Evolutionary conservation across 805 yeast species (phyloP).

Genomic region (Barnettozyma wickerhamii): DNA sequence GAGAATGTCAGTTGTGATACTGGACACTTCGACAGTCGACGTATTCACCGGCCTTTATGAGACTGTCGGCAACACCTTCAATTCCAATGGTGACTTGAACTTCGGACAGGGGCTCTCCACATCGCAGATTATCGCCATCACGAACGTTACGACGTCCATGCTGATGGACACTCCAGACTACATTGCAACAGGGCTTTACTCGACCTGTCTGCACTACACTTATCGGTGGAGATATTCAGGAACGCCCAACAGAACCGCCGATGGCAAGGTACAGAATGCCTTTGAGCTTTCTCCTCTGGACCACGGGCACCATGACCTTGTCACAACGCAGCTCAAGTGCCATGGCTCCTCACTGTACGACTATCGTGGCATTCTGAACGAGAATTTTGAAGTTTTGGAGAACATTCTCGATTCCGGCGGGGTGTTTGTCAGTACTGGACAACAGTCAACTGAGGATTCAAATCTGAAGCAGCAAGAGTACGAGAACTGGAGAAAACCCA

Average conservation of each 20-base stretch:
- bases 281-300: slow-evolving; percentile 5
- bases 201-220: slow-evolving; percentile 10
- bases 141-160: slow-evolving; percentile 25
- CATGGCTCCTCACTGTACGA: slow-evolving; percentile 3
- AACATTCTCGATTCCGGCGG: background rate
- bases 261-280: background rate
- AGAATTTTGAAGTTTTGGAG: slow-evolving; percentile 2
- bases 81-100: slow-evolving; percentile 21
- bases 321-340: slow-evolving; percentile 1
- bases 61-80: slow-evolving; percentile 33
- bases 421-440: background rate
- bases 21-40: slow-evolving; percentile 49
- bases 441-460: background rate
- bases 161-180: slow-evolving; percentile 13
- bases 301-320: background rate
- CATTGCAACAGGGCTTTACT: slow-evolving; percentile 6
- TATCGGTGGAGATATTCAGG: slow-evolving; percentile 6
- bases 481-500: slow-evolving; percentile 11
- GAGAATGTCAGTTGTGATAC: slow-evolving; percentile 21
- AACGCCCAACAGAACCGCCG: background rate
- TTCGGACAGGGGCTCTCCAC: slow-evolving; percentile 23
- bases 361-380: slow-evolving; percentile 14
- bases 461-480: background rate
- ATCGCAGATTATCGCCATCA: slow-evolving; percentile 13
- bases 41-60: slow-evolving; percentile 50